Evolutionary conservation across 768 basidiomycete species (phyloP).

Genomic region (Tulasnella sp.): DNA sequence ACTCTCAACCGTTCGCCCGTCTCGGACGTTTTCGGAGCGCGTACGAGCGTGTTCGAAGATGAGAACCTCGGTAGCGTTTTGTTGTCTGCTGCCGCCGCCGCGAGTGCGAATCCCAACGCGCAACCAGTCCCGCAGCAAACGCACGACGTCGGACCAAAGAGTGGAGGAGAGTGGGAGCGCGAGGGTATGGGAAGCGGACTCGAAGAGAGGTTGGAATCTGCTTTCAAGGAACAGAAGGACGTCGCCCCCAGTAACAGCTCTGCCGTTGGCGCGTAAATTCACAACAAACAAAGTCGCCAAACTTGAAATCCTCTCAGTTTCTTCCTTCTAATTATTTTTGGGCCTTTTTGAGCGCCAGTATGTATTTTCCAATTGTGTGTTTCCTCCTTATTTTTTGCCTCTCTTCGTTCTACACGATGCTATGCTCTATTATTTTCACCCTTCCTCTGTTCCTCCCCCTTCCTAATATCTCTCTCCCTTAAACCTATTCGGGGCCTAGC

Average conservation of each 20-base stretch:
- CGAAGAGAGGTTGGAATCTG: constrained; percentile 74
- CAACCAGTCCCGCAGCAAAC: not conserved
- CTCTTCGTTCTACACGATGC: not conserved
- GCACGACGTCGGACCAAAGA: constrained; percentile 45
- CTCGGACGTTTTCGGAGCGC: constrained; percentile 19
- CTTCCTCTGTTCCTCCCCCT: not conserved
- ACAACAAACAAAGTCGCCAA: not conserved
- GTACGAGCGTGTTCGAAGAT: not conserved
- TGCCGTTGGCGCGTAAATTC: not conserved
- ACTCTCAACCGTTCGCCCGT: constrained; percentile 19
- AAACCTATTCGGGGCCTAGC: not conserved
- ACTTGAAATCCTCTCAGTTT: too few relatives aligned
- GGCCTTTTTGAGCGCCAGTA: not conserved
- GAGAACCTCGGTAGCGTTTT: not conserved
- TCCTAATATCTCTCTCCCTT: not conserved
- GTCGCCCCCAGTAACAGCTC: not conserved
- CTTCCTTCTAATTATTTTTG: not conserved
- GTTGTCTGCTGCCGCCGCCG: not conserved
- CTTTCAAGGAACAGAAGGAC: constrained; percentile 28
- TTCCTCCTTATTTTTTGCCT: not conserved
- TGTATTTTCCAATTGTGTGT: not conserved
- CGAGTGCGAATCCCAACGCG: not conserved
- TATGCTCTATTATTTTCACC: not conserved
- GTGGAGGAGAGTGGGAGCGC: constrained; percentile 78
- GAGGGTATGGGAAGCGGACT: constrained; percentile 78